A percentile compares a stretch with the other conserved stretches of the same genome.
phyloP scores from a whole-genome alignment of 495 filamentous ascomycete genomes.

The Evansstolkia leycettana region DNA sequence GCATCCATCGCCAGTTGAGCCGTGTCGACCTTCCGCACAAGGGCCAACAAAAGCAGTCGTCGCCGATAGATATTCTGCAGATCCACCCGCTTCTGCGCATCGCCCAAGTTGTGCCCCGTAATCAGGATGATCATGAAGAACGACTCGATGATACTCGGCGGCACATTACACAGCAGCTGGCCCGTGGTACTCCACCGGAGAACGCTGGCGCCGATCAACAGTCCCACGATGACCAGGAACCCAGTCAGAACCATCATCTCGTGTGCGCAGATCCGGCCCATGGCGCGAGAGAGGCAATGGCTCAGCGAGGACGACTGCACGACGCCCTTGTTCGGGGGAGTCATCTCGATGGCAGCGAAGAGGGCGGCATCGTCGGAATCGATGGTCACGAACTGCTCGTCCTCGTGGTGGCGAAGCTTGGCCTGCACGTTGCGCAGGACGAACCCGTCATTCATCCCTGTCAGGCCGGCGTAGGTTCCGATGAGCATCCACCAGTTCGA shows the following conservation, averaged over 20 bases:
- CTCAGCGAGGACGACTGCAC: constrained; percentile 9
- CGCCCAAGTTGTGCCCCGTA: constrained; percentile 20
- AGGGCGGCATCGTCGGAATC: constrained; percentile 10
- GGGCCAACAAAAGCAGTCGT: constrained; percentile 3
- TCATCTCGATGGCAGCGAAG: constrained; percentile 10
- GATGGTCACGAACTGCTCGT: constrained; percentile 11
- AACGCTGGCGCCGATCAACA: constrained; percentile 16
- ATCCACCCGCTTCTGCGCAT: constrained; percentile 10
- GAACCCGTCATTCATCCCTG: constrained; percentile 27
- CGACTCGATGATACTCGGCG: constrained; percentile 26
- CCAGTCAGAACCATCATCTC: constrained; percentile 13
- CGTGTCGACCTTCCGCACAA: too few species aligned
- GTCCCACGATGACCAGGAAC: constrained; percentile 13
- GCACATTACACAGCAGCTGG: constrained; percentile 28
- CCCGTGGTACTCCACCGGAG: constrained; percentile 26
- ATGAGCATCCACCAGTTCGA: constrained; percentile 29
- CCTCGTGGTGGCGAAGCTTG: constrained; percentile 15
- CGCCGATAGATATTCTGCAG: constrained; percentile 13
- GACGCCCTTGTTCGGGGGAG: constrained; percentile 1
- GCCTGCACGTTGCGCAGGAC: constrained; percentile 25
- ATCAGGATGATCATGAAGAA: constrained; percentile 30
- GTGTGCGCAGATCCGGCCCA: constrained; percentile 13
- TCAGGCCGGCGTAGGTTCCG: constrained; percentile 28
- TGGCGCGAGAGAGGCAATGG: too few species aligned
- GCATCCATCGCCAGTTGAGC: too few species aligned